Evolutionary conservation across 306 rosid species (phyloP).

Genomic region (Cicer pinnatifidum): DNA sequence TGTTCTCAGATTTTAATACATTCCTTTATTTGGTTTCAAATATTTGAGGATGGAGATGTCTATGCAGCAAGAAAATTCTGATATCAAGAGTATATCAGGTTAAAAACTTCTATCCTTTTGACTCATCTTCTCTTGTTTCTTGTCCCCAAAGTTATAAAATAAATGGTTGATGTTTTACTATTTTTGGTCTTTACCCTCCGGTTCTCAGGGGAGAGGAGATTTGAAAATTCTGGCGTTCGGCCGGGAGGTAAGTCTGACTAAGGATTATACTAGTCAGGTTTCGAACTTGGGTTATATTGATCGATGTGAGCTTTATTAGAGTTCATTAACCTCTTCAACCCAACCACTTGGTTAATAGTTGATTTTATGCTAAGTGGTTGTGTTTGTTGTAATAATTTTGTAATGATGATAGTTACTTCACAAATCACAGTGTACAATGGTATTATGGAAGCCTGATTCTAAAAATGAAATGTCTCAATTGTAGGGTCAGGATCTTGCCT

Average conservation of each 20-base stretch:
- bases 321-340: no score
- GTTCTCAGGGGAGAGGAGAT: no score
- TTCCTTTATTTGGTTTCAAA: conserved; percentile 46
- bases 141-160: background rate
- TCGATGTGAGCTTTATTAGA: no score
- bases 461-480: conserved; percentile 42
- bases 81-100: conserved; percentile 58
- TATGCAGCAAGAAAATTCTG: conserved; percentile 55
- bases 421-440: background rate
- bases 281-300: no score
- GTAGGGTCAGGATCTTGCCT: conserved; percentile 66
- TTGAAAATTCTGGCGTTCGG: no score
- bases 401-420: conserved; percentile 4
- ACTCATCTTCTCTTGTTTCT: background rate
- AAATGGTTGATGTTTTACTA: background rate
- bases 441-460: conserved; percentile 27
- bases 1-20: conserved; percentile 47
- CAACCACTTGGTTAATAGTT: no score
- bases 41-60: conserved; percentile 61
- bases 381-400: background rate
- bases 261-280: no score
- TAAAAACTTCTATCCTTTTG: background rate
- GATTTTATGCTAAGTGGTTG: background rate
- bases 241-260: no score
- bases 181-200: no score